Evolutionary conservation across 805 yeast genomes (phyloP), one percentile per base, ranked within the genome.

Genomic region (Tetrapisispora namnaoensis): DNA sequence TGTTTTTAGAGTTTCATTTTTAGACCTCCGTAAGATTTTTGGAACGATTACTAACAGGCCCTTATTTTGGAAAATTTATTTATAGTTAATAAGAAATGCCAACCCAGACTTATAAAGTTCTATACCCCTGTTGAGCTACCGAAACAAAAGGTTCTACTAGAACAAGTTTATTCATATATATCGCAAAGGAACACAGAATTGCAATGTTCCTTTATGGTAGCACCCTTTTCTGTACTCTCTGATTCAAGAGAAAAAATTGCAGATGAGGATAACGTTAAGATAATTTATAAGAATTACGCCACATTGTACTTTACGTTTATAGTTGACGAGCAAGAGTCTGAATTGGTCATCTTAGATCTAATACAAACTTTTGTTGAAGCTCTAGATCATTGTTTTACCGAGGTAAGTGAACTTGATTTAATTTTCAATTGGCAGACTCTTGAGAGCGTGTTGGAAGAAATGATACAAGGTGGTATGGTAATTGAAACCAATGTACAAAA

Each of bases 371-470:
- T 93, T 73, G 99, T 93, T 3, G 97, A 93, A 65, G 85, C 95
- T 47, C 74, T 93, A 55, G 96, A 93, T 63, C 80, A 84, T 50
- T 93, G 99, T 66, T 93, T 93, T 68, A 82, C 82, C 52, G 90
- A 89, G 60, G 99, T 93, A 7, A 90, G 96, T 65, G 99, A 93
- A 63, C 73, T 93, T 56, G 99, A 93, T 68, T 73, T 93, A 53
- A 96, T 93, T n/a, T 91, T 90, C 69, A 97, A 97, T 17, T 93
- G 99, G 98, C 97, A 93, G 67, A 95, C 89, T 5, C 70, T 91
- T 32, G 95, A 91, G 63, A 83, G 95, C 1, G 96, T 91, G 1
- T 66, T 90, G 44, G 93, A 83, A 58, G 98, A 93, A 59, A 84
- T 93, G 34, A 83, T 93, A 1, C 98, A 93, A 63, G 99, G 98